A percentile compares a stretch with the other conserved stretches of the same genome.
Evolutionary conservation across 345 rosid species (phyloP).

Genomic region (Brassica incana): DNA sequence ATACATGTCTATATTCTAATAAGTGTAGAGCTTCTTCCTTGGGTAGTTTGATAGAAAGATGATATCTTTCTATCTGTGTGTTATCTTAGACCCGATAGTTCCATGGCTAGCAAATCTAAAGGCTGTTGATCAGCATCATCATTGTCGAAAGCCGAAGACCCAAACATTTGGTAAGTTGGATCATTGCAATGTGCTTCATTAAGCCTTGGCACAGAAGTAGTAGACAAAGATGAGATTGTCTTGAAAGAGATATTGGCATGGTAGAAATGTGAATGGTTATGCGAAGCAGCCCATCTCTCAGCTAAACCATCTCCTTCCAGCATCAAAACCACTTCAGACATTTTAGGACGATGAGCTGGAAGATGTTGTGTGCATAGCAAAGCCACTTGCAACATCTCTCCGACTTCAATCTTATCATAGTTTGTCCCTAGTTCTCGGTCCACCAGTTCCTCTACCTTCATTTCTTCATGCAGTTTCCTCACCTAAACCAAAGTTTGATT

Average conservation of each 20-base stretch:
- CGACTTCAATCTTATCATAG: slow-evolving; percentile 75
- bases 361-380: slow-evolving; percentile 83
- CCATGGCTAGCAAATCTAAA: slow-evolving; percentile 83
- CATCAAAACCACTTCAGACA: slow-evolving; percentile 90
- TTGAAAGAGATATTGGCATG: slow-evolving; percentile 40
- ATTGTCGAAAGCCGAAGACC: slow-evolving; percentile 56
- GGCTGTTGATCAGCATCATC: slow-evolving; percentile 78
- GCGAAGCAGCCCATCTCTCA: slow-evolving; percentile 91
- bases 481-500: slow-evolving; percentile 6
- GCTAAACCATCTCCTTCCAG: slow-evolving; percentile 95
- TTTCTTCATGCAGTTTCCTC: too few relatives aligned
- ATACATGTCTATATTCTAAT: slow-evolving; percentile 32
- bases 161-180: slow-evolving; percentile 66
- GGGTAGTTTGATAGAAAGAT: not conserved
- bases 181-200: slow-evolving; percentile 45
- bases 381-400: slow-evolving; percentile 90
- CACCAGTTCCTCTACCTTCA: slow-evolving; percentile 49
- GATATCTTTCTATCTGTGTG: not conserved
- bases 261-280: slow-evolving; percentile 50
- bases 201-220: slow-evolving; percentile 23
- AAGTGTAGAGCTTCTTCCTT: slow-evolving; percentile 19
- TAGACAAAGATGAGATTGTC: slow-evolving; percentile 37
- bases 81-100: slow-evolving; percentile 89
- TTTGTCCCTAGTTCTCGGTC: slow-evolving; percentile 72
- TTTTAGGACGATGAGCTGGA: slow-evolving; percentile 88